phyloP scores from a whole-genome alignment of 331 rosid genomes.

The Stylosanthes scabra region DNA sequence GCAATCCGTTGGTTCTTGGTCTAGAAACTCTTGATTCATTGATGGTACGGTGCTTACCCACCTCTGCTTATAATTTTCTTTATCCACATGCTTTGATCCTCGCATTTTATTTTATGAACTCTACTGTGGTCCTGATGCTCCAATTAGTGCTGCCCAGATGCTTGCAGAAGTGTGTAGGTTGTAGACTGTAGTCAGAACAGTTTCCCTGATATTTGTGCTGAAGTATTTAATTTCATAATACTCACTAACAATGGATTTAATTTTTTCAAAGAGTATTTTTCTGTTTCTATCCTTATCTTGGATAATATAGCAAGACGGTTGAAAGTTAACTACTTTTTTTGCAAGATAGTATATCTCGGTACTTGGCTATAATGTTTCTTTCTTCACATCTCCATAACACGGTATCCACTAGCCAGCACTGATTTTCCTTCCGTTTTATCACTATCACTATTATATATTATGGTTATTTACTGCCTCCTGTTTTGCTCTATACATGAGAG shows the following conservation, averaged over 20 bases:
- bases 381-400: too few species aligned
- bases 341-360: too few species aligned
- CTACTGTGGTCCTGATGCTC: constrained; percentile 90
- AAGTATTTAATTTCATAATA: constrained; percentile 4
- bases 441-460: too few species aligned
- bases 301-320: constrained; percentile 7
- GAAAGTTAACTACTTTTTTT: too few species aligned
- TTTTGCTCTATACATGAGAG: constrained; percentile 1
- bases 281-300: constrained; percentile 4
- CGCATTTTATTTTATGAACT: constrained; percentile 36
- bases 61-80: constrained; percentile 21
- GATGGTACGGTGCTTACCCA: constrained; percentile 70
- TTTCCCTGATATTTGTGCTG: constrained; percentile 1
- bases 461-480: too few species aligned
- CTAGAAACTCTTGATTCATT: constrained; percentile 96
- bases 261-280: constrained; percentile 16
- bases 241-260: constrained; percentile 10
- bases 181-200: constrained; percentile 40
- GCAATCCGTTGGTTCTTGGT: constrained; percentile 46
- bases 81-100: constrained; percentile 42
- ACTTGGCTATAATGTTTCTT: too few species aligned
- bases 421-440: too few species aligned
- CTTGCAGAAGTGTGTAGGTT: constrained; percentile 99
- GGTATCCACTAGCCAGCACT: too few species aligned
- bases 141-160: constrained; percentile 87